phyloP scores from a whole-genome alignment of 768 basidiomycete species.

The Lactifluus pinguis region DNA sequence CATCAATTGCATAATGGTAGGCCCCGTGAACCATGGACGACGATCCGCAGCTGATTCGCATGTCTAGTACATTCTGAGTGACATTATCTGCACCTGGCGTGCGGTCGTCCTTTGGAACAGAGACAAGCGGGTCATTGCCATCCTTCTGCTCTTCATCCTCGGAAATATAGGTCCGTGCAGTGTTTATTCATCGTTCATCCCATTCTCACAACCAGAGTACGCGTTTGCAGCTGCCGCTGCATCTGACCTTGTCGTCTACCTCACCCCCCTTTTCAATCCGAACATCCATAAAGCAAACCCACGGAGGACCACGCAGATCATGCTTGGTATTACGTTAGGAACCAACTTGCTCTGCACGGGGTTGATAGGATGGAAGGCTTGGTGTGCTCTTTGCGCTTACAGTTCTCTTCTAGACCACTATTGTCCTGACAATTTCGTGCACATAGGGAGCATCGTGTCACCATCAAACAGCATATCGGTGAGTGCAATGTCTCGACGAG shows the following conservation, averaged over 20 bases:
- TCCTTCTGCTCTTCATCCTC: conserved; percentile 7
- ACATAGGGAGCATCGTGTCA: no score
- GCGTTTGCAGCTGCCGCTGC: not conserved
- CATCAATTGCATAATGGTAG: conserved; percentile 7
- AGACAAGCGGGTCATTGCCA: conserved; percentile 8
- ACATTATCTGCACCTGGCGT: conserved; percentile 13
- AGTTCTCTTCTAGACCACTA: no score
- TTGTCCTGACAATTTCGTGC: no score
- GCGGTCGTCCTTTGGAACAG: conserved; percentile 10
- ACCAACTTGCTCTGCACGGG: conserved; percentile 10
- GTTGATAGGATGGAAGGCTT: conserved; percentile 12
- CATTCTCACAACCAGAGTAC: not conserved
- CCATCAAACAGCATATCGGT: no score
- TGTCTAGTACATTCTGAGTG: conserved; percentile 9
- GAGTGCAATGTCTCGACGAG: no score
- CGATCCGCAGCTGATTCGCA: not conserved
- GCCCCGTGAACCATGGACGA: not conserved
- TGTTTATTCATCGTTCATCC: no score
- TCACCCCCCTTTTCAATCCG: not conserved
- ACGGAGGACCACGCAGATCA: not conserved
- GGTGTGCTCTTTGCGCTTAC: not conserved
- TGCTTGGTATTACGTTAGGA: conserved; percentile 4
- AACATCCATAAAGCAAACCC: not conserved
- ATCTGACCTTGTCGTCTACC: not conserved
- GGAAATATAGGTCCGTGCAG: not conserved